phyloP scores from a whole-genome alignment of 495 filamentous ascomycete species.

The Xylaria telfairii region DNA sequence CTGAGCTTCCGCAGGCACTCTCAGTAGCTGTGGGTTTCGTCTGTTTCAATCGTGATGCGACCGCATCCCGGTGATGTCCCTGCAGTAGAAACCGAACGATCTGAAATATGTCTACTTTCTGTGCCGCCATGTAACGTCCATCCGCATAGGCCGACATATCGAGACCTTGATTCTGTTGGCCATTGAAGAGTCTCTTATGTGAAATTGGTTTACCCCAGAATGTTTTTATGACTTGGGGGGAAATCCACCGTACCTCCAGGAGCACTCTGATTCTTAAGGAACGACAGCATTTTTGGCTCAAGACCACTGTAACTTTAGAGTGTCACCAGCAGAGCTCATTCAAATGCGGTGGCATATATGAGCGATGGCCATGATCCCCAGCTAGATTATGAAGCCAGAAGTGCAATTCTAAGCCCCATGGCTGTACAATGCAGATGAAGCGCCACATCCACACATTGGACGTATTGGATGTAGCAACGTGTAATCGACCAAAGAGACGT shows the following conservation, averaged over 20 bases:
- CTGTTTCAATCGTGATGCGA: constrained; percentile 11
- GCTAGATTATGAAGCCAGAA: too few species aligned
- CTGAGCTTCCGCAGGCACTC: constrained; percentile 25
- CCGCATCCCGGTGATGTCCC: not conserved
- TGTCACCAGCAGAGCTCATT: too few species aligned
- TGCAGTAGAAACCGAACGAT: not conserved
- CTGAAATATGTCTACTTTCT: constrained; percentile 11
- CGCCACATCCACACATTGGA: not conserved
- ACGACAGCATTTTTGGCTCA: not conserved
- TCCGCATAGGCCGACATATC: constrained; percentile 23
- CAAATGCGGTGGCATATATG: too few species aligned
- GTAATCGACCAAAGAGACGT: not conserved
- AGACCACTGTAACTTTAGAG: not conserved
- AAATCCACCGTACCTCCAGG: not conserved
- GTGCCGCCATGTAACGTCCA: constrained; percentile 21
- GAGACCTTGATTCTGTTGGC: constrained; percentile 18
- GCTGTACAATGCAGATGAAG: constrained; percentile 4
- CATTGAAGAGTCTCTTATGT: constrained; percentile 25
- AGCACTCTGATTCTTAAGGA: not conserved
- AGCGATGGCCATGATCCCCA: not conserved
- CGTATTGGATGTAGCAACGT: not conserved
- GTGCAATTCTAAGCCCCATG: constrained; percentile 6
- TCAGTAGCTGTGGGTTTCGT: not conserved
- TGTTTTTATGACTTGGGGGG: not conserved
- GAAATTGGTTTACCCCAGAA: not conserved